These are phyloP conservation scores for Botryococcus braunii DNA, from an alignment of 163 green algal genomes.

Conservation along the genomic window DNA sequence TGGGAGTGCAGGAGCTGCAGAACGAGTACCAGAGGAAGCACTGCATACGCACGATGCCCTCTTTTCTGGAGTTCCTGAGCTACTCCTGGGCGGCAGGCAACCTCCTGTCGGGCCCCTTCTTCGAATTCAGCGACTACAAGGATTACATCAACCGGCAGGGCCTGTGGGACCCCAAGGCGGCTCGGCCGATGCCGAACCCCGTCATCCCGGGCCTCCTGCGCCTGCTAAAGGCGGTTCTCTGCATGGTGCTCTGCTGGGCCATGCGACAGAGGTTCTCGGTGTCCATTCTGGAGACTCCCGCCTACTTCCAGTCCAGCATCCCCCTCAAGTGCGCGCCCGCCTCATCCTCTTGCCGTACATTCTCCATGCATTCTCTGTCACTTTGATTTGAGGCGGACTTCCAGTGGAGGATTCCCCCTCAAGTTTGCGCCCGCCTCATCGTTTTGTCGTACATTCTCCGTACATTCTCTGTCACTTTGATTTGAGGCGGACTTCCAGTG, in stretches of 20 bases:
- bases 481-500: slow-evolving; percentile 33
- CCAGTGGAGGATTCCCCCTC: no score
- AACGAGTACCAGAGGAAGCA: slow-evolving; percentile 50
- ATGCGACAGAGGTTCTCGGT: slow-evolving; percentile 21
- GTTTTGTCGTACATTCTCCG: no score
- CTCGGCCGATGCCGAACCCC: background rate
- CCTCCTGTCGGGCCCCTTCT: slow-evolving; percentile 75
- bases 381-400: no score
- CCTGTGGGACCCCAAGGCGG: slow-evolving; percentile 27
- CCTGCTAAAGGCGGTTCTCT: slow-evolving; percentile 42
- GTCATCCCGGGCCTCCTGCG: slow-evolving; percentile 29
- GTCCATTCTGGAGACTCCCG: slow-evolving; percentile 23
- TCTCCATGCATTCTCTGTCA: no score
- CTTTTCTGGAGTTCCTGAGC: slow-evolving; percentile 57
- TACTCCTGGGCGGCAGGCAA: slow-evolving; percentile 79
- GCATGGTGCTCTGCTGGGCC: slow-evolving; percentile 40
- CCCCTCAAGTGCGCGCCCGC: slow-evolving; percentile 9
- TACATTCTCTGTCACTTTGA: no score
- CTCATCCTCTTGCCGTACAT: no score
- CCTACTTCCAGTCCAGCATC: slow-evolving; percentile 28
- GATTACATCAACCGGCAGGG: slow-evolving; percentile 33
- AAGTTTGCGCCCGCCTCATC: no score
- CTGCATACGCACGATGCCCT: slow-evolving; percentile 43
- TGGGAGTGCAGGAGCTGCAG: slow-evolving; percentile 36
- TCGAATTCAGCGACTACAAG: slow-evolving; percentile 74